Conservation (phyloP, 2,329 filamentous ascomycete species). For the Talaromyces sp. region DNA sequence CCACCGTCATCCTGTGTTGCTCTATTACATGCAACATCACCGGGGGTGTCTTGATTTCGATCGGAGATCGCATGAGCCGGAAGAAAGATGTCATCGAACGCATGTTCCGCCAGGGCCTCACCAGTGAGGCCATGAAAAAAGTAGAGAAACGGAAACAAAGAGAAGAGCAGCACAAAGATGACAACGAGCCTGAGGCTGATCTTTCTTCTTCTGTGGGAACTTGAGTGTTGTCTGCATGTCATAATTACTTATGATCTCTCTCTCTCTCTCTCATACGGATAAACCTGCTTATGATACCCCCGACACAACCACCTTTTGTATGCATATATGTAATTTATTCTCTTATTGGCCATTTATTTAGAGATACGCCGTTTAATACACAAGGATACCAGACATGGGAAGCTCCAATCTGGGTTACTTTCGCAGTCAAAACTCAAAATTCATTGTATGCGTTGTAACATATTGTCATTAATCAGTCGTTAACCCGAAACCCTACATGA, state of each 20-base stretch:
- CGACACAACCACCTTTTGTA: neutral
- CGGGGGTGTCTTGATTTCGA: conserved; percentile 68
- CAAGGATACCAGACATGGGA: neutral
- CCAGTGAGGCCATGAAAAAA: conserved; percentile 57
- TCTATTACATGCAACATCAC: conserved; percentile 73
- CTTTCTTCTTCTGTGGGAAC: neutral
- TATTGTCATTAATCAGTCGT: no score
- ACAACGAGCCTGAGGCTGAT: neutral
- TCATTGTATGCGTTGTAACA: no score
- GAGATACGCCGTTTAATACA: neutral
- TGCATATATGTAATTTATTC: neutral
- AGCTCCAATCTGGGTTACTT: neutral
- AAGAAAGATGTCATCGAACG: conserved; percentile 82
- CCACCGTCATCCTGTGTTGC: conserved; percentile 73
- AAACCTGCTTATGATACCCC: neutral
- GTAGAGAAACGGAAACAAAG: conserved; percentile 46
- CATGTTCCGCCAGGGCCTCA: conserved; percentile 71
- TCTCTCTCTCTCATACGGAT: no score
- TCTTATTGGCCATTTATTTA: neutral
- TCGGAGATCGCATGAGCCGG: conserved; percentile 69
- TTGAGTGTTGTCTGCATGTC: neutral
- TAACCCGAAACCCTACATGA: no score
- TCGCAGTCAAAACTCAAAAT: no score
- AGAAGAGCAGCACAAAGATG: conserved; percentile 15
- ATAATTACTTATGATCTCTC: no score